Evolutionary conservation across 164 flowering plant genomes (phyloP).

Genomic region (Aristolochia contorta): DNA sequence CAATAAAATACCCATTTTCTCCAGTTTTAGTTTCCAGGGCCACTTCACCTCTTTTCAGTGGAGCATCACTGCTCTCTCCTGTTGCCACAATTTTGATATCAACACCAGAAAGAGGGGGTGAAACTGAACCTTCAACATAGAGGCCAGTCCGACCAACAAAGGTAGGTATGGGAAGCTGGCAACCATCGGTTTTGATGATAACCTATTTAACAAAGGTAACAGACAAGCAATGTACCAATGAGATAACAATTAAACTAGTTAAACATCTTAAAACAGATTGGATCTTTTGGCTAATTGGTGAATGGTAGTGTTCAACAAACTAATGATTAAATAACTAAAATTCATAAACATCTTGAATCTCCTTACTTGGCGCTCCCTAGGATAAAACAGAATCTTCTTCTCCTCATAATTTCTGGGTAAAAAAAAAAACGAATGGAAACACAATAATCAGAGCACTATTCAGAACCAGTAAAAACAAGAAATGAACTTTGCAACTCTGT

Average conservation of each 20-base stretch:
- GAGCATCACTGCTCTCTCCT: conserved; percentile 46
- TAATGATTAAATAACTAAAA: too few species aligned
- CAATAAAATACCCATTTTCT: conserved; percentile 57
- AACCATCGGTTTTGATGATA: conserved; percentile 57
- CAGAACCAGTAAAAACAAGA: not conserved
- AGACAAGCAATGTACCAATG: not conserved
- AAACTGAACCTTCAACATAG: conserved; percentile 84
- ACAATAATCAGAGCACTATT: not conserved
- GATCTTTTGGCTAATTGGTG: too few species aligned
- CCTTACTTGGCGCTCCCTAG: conserved; percentile 57
- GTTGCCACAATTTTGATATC: conserved; percentile 51
- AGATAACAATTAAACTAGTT: not conserved
- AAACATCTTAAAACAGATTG: too few species aligned
- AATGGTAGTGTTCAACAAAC: too few species aligned
- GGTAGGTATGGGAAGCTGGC: conserved; percentile 60
- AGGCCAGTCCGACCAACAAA: conserved; percentile 72
- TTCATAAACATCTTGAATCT: not conserved
- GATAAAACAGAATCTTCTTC: conserved; percentile 75
- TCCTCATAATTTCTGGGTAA: conserved; percentile 42
- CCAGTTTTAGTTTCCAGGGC: conserved; percentile 71
- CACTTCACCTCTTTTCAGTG: conserved; percentile 51
- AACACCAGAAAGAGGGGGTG: conserved; percentile 81
- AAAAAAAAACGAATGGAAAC: not conserved
- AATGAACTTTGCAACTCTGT: not conserved
- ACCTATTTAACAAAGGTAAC: conserved; percentile 31